These are phyloP conservation scores for Citrus mangshanensis DNA, from an alignment of 345 rosid species.

Conservation along the genomic window DNA sequence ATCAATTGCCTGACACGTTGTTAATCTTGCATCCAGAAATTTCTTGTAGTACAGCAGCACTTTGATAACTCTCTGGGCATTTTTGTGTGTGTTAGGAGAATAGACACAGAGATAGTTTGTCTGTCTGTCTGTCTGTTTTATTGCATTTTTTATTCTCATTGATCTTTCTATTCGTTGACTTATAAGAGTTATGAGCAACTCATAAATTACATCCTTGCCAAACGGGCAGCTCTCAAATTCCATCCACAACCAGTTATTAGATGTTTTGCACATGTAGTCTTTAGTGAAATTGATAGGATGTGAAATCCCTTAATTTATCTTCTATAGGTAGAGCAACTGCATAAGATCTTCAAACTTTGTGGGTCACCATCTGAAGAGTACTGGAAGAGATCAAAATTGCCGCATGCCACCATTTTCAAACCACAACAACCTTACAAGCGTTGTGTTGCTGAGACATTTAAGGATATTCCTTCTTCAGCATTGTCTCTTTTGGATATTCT, in stretches of 20 bases:
- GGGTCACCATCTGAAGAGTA: constrained; percentile 58
- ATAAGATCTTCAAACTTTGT: constrained; percentile 62
- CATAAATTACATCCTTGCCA: neutral
- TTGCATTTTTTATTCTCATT: neutral
- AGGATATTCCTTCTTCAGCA: constrained; percentile 47
- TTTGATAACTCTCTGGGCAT: neutral
- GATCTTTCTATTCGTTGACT: neutral
- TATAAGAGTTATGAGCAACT: neutral
- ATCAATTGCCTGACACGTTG: neutral
- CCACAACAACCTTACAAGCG: constrained; percentile 60
- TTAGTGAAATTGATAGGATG: neutral
- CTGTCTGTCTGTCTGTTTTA: neutral
- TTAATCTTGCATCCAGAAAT: neutral
- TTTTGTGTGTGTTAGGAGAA: neutral
- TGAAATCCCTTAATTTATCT: neutral
- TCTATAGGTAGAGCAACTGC: constrained; percentile 55
- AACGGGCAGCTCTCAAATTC: neutral
- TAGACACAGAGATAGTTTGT: neutral
- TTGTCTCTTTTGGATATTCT: constrained; percentile 41
- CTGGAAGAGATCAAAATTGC: constrained; percentile 58
- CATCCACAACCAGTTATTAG: neutral
- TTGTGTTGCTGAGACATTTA: constrained; percentile 41
- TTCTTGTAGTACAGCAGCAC: neutral
- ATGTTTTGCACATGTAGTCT: neutral
- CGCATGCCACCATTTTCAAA: constrained; percentile 52